Evolutionary conservation across 257 asterid species (phyloP), one percentile per base, ranked within the genome.

Genomic region (Sherardia arvensis): DNA sequence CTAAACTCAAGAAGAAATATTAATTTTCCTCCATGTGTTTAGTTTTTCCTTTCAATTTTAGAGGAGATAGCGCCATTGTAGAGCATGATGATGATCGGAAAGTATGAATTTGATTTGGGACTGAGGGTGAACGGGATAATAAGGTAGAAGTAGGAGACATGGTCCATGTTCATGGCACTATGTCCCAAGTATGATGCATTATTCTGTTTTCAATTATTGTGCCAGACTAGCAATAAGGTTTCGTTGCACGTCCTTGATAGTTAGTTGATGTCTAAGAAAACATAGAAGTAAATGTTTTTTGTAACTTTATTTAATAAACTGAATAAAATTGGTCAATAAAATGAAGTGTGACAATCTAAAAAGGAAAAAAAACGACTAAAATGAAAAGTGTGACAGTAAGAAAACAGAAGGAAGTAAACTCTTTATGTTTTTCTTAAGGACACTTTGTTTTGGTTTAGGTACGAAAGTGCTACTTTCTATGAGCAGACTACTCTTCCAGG

Each of bases 401-500:
- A 10, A 0, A 8, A 0, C 45, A 1, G n/a, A n/a, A 32, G 2
- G 34, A 8, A 4, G 34, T 38, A 38, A n/a, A n/a, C n/a, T n/a
- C n/a, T n/a, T n/a, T n/a, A n/a, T n/a, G n/a, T n/a, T 10, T 2
- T 45, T 45, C 20, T 53, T 23, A 23, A 53, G 18, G 18, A 53
- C 32, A 8, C 4, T 49, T 49, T 53, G 6, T 23, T 54, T 2
- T 25, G 40, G 8, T 23, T 17, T 38, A 90, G 97, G 85, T 90
- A 85, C 8, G 97, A 90, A 63, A 90, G 96, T 81, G 81, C 79
- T 76, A 80, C 25, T 61, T 90, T 90, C 81, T 90, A 75, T 51
- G 83, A 79, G 33, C 87, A 84, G 14, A 73, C 90, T 1, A 88
- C 94, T 17, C 84, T 65, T 2, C 95, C 89, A 1, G 98, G 95